Evolutionary conservation across 1,139 yeast genomes (phyloP).

Genomic region (Saccharomyces hybrid): DNA sequence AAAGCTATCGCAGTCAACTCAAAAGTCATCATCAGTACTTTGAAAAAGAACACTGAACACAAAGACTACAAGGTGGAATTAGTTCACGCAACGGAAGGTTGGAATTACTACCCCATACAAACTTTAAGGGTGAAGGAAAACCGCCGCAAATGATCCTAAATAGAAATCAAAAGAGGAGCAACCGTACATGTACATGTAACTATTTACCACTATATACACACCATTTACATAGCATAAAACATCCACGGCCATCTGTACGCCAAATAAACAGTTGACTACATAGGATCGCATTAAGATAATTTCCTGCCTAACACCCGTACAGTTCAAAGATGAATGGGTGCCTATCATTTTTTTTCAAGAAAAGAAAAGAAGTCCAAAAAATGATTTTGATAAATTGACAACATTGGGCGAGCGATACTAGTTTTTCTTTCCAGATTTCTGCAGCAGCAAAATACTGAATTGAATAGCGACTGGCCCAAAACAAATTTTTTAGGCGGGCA

Average conservation of each 20-base stretch:
- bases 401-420: background rate
- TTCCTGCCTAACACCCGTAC: background rate
- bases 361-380: background rate
- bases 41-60: background rate
- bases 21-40: conserved; percentile 4
- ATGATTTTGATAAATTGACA: background rate
- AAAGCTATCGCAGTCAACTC: conserved; percentile 13
- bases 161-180: background rate
- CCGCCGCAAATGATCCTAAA: background rate
- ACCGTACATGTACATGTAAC: background rate
- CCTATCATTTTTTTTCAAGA: background rate
- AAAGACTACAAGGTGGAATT: background rate
- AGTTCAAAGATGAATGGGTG: background rate
- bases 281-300: background rate
- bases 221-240: background rate
- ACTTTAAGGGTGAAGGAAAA: background rate
- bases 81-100: background rate
- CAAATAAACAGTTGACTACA: background rate
- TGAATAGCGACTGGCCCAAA: background rate
- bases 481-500: background rate
- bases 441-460: background rate
- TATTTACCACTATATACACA: background rate
- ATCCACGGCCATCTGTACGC: background rate
- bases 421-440: background rate
- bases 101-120: background rate